Base-by-base conservation (phyloP, 768 basidiomycete species). In the Mycena metata region DNA sequence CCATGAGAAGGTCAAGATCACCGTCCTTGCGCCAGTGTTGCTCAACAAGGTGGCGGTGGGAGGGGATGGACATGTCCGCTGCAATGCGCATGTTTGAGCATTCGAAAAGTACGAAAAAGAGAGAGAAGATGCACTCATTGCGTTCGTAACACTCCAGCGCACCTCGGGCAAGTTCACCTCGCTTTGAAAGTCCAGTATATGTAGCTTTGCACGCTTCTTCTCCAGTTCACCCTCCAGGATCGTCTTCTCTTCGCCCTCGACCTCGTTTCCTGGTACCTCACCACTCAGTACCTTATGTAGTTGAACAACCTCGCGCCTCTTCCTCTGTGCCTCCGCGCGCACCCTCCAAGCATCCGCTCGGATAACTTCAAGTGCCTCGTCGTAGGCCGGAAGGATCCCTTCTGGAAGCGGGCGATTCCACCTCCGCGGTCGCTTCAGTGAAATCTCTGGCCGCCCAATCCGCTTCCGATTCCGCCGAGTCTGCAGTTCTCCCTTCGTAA, bases 21-120 rank as follows among this genome's bases (percentile, higher is more conserved):
- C 96, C 96, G 49, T 94, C 89, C 58, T 90, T 90, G 64, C 94
- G 85, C 97, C 96, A 99, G 72, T 86, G 85, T 73, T 92, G 88
- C 78, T 97, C 95, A 5, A 91, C 79, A 35, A 99, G 81, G 76
- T 94, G 89, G n/a, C 95, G 86, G 75, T 94, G 91, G 0, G 90
- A 87, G 0, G 87, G 83, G 64, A 86, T 87, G n/a, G 79, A 81
- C 88, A 92, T 86, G 77, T 94, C 88, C 72, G 84, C 92, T 93
- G 64, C 23, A 66, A 33, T 60, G 65, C 43, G 39, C 11, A 39
- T 39, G 39, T 39, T 39, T 39, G 10, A n/a, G n/a, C 39, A 39
- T 46, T 8, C n/a, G 43, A 33, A 1, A 7, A 60, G 43, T 41
- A 15, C 11, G 19, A 16, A n/a, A 63, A 41, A 26, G n/a, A 43